Base-by-base conservation (phyloP, 805 yeast species). In the Ogataea haglerorum region DNA sequence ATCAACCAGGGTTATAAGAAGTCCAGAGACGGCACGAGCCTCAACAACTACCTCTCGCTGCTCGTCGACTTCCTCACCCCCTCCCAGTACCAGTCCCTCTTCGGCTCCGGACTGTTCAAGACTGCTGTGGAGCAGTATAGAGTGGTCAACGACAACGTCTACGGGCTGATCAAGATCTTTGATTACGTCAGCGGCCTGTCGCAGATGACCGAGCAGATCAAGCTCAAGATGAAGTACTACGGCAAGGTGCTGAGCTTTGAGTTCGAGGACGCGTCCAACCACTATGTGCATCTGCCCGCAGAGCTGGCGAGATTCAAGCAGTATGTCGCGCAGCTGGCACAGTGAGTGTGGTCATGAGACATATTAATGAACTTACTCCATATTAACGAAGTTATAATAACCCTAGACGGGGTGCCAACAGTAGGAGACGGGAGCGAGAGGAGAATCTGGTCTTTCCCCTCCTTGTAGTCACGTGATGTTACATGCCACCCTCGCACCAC, bases 241-340 rank as follows among this genome's bases (percentile, higher is more conserved):
- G 39, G 52, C 7, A 52, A 55, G 33, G 60, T 61, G n/a, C 46
- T 64, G 22, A 36, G 46, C 17, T 61, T 43, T 32, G 69, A 64
- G 48, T 60, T 64, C 32, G 53, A 64, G 17, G 69, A 64, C 47
- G 47, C 59, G 21, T 49, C 60, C 33, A 64, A 64, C 42, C 59
- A 57, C 42, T 64, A 64, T 41, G 63, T 64, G 30, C 46, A 49
- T 31, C 42, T 64, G 10, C 68, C 68, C 10, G 42, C 34, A 2
- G 66, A 63, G 38, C 45, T 64, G 17, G 30, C 36, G 22, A 30
- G 43, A 8, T 64, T 64, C 45, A 64, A 60, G 39, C 36, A 38
- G 4, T 35, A 45, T 3, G 36, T 54, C 25, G 27, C 29, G 7
- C 19, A 31, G 15, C 30, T 38, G 27, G 40, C 30, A 13, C 28